These are phyloP conservation scores for Phlebiopsis flavidoalba DNA, from an alignment of 768 basidiomycete genomes.

Conservation along the genomic window DNA sequence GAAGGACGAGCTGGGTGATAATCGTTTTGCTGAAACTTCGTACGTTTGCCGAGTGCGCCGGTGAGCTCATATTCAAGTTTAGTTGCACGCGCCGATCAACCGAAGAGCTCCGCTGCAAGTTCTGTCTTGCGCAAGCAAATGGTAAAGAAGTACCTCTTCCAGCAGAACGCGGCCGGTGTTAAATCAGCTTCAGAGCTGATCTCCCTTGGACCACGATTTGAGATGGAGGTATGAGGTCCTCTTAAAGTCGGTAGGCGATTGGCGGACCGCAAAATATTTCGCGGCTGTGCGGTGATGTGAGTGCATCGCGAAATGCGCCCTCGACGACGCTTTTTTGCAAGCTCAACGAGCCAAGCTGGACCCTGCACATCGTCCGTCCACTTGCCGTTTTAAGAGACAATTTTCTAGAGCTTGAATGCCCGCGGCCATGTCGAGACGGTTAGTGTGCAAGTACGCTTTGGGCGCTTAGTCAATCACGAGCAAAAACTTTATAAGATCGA, in stretches of 20 bases:
- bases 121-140: conserved; percentile 72
- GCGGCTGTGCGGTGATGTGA: conserved; percentile 32
- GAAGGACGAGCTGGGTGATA: conserved; percentile 86
- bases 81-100: conserved; percentile 70
- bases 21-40: conserved; percentile 86
- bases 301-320: conserved; percentile 51
- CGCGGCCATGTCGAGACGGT: conserved; percentile 13
- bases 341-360: conserved; percentile 23
- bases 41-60: conserved; percentile 88
- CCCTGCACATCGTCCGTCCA: conserved; percentile 27
- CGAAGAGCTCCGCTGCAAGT: conserved; percentile 71
- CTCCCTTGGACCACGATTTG: conserved; percentile 32
- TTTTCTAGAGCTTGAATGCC: conserved; percentile 39
- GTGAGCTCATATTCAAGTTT: conserved; percentile 87
- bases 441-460: neutral
- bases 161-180: conserved; percentile 59
- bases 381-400: conserved; percentile 48
- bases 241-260: conserved; percentile 25
- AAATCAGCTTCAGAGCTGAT: conserved; percentile 57
- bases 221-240: conserved; percentile 37
- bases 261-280: conserved; percentile 29
- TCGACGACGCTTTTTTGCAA: conserved; percentile 54
- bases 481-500: conserved; percentile 6
- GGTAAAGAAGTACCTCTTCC: conserved; percentile 77
- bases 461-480: conserved; percentile 7